Evolutionary conservation across 352 stramenopile species (phyloP).

Genomic region (Paralagenidium karlingii): DNA sequence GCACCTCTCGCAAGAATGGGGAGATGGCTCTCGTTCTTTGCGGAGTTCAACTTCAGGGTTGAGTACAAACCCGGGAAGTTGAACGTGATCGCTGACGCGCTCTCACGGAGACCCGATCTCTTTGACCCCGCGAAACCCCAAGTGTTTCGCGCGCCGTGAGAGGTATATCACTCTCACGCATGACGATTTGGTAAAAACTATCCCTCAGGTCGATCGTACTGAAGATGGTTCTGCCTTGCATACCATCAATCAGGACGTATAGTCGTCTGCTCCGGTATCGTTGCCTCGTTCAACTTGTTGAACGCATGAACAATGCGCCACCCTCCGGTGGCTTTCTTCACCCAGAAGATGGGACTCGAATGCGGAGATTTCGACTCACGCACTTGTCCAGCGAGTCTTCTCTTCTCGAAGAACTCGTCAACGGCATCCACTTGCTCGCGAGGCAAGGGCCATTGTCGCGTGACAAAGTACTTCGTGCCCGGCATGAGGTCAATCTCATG

Average conservation of each 20-base stretch:
- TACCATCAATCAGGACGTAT: conserved; percentile 7
- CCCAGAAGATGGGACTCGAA: conserved; percentile 2
- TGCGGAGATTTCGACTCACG: conserved; percentile 3
- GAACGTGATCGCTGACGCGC: conserved; percentile 11
- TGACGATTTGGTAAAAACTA: conserved; percentile 17
- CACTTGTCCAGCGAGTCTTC: not conserved
- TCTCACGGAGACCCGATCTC: conserved; percentile 9
- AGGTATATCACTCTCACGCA: conserved; percentile 1
- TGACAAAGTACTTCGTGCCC: conserved; percentile 2
- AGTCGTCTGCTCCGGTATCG: not conserved
- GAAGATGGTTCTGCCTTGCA: conserved; percentile 15
- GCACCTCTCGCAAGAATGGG: too few relatives aligned
- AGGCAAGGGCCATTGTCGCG: conserved; percentile 2
- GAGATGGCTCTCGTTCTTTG: conserved; percentile 14
- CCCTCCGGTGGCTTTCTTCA: conserved; percentile 1
- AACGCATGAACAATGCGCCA: conserved; percentile 4
- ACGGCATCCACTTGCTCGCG: conserved; percentile 3
- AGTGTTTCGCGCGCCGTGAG: conserved; percentile 7
- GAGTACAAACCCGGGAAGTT: conserved; percentile 10
- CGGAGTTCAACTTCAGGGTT: conserved; percentile 13
- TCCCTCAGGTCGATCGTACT: conserved; percentile 12
- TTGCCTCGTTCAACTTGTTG: conserved; percentile 2
- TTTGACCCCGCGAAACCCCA: too few relatives aligned
- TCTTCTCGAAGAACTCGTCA: conserved; percentile 1
- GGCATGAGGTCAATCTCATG: conserved; percentile 14